Base-by-base conservation (phyloP, 139 green algal genomes). In the Chlorella sp. region DNA sequence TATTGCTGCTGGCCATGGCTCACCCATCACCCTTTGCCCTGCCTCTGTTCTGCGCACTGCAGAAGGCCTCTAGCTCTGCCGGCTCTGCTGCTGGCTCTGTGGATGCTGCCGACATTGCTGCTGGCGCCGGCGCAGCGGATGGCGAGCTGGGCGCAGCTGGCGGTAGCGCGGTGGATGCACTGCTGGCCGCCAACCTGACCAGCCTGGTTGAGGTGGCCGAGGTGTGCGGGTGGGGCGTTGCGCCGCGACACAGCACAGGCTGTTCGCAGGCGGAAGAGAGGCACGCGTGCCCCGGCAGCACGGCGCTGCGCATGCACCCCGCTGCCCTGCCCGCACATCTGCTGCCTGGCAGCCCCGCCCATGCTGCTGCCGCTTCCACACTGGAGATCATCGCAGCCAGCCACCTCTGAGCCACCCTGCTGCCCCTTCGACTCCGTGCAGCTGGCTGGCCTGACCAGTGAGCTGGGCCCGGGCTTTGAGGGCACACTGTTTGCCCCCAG, bases 401-500 rank as follows among this genome's bases (percentile, higher is more conserved):
- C 9, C 62, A 69, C n/a, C 24, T 36, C 7, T 8, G 3, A 22
- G 36, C 32, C 38, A 11, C 34, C 69, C 32, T 75, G 69, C 38
- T 26, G 22, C 30, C n/a, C 38, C 38, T 41, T 4, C 19, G 22
- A 11, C 3, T 22, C 51, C 8, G 11, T 26, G 34, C 72, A 78
- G 72, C 26, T 32, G 2, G n/a, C 72, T 1, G 72, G 44, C 43
- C 72, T 78, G 72, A 26, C 43, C 26, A 44, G 60, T 28, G 28
- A 56, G 30, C 26, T 78, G 16, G 67, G 67, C 67, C 30, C 32
- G 0, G 72, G 16, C 1, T 78, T 78, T 32, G 30, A 34, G 30
- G 72, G 72, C 72, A 78, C 72, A 9, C 43, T 78, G 43, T 60
- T 78, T 78, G 72, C 72, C 0, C 72, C 69, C 69, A 75, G 36